Percentiles rank a stretch among this genome's conserved stretches.
These are phyloP conservation scores for Phoenix roebelenii DNA, from an alignment of 176 grass and related monocot genomes.

Conservation along the genomic window DNA sequence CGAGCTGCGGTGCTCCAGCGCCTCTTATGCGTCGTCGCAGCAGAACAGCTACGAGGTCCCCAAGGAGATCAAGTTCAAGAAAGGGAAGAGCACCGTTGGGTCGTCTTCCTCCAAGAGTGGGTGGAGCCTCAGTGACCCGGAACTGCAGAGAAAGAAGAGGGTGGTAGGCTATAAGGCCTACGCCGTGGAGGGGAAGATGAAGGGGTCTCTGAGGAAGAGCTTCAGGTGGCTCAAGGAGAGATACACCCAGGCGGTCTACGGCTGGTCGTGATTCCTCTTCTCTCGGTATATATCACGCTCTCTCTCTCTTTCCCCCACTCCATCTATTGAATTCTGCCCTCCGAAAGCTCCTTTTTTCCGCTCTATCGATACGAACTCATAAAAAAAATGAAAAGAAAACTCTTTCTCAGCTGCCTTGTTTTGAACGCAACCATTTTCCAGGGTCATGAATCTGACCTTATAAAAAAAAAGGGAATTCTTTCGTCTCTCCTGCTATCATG, in stretches of 20 bases:
- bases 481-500: too few relatives aligned
- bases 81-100: constrained; percentile 22
- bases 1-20: constrained; percentile 48
- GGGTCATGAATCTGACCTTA: too few relatives aligned
- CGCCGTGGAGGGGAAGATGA: constrained; percentile 66
- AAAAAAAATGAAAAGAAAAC: too few relatives aligned
- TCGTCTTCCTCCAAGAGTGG: constrained; percentile 26
- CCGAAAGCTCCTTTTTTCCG: too few relatives aligned
- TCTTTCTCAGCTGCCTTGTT: too few relatives aligned
- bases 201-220: constrained; percentile 50
- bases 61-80: constrained; percentile 10
- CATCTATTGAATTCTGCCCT: too few relatives aligned
- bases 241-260: constrained; percentile 45
- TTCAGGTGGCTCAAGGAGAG: constrained; percentile 76
- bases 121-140: constrained; percentile 44
- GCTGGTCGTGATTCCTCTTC: constrained; percentile 19
- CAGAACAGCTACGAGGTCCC: background rate
- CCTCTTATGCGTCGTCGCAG: constrained; percentile 48
- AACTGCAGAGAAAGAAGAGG: constrained; percentile 80
- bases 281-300: too few relatives aligned
- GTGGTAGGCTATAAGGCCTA: constrained; percentile 74
- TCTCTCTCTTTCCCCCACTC: too few relatives aligned
- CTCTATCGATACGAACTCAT: too few relatives aligned
- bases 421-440: too few relatives aligned
- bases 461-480: too few relatives aligned